A percentile compares a stretch with the other conserved stretches of the same genome.
Conservation (phyloP, 768 basidiomycete species). For the Leccinum variicolor region DNA sequence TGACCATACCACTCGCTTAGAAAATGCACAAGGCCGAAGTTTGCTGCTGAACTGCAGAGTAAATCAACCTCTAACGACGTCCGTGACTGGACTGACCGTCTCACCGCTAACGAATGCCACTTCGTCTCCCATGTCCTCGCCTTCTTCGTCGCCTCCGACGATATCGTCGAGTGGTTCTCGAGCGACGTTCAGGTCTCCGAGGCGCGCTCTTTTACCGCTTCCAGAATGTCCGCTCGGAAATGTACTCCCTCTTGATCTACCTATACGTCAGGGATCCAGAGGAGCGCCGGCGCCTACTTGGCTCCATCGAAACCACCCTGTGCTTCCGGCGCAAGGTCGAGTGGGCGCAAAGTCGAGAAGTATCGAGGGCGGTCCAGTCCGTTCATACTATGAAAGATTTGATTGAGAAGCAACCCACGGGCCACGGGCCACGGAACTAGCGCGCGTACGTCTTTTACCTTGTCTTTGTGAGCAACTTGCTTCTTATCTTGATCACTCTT, state of each 20-base stretch:
- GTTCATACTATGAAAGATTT: too few relatives aligned
- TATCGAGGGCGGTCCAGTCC: too few relatives aligned
- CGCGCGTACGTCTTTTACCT: conserved; percentile 61
- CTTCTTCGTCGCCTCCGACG: conserved; percentile 94
- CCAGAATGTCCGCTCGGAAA: conserved; percentile 95
- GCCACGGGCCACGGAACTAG: conserved; percentile 66
- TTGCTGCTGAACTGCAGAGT: conserved; percentile 90
- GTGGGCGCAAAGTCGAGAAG: conserved; percentile 71
- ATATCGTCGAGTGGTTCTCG: conserved; percentile 91
- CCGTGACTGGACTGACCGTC: conserved; percentile 76
- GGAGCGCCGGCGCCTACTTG: conserved; percentile 77
- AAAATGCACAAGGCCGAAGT: conserved; percentile 92
- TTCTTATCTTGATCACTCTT: conserved; percentile 56
- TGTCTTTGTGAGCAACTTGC: neutral
- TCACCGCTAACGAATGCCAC: conserved; percentile 76
- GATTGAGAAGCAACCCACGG: too few relatives aligned
- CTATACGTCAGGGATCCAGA: conserved; percentile 80
- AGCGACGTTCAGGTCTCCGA: conserved; percentile 88
- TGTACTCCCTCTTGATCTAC: conserved; percentile 92
- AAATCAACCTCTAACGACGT: conserved; percentile 86
- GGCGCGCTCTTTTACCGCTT: conserved; percentile 95
- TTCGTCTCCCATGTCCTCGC: conserved; percentile 91
- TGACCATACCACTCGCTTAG: conserved; percentile 25
- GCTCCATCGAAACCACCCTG: conserved; percentile 89
- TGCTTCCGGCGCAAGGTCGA: conserved; percentile 91